Conservation (phyloP, 495 filamentous ascomycete genomes). For the Symbiotaphrina buchneri region DNA sequence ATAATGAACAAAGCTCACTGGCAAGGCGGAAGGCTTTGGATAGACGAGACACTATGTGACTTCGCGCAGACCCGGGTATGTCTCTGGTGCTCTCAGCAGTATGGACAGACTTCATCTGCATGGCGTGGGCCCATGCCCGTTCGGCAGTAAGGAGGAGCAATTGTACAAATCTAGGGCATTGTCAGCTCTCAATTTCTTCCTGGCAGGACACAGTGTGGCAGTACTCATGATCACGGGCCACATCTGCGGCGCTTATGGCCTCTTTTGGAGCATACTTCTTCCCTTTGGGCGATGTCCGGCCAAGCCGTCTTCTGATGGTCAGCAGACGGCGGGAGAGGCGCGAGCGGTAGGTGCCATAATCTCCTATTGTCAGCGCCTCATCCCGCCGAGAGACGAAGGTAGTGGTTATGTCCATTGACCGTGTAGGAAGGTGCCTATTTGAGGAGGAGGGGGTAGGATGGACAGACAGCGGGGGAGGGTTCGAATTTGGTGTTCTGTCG, state of each 20-base stretch:
- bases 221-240: conserved; percentile 55
- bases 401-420: conserved; percentile 88
- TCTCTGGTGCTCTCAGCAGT: conserved; percentile 50
- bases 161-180: conserved; percentile 39
- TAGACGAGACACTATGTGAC: conserved; percentile 72
- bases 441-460: too few species aligned
- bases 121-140: conserved; percentile 88
- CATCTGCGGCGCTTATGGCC: conserved; percentile 51
- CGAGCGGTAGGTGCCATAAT: conserved; percentile 66
- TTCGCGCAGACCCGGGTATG: conserved; percentile 54
- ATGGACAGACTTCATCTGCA: conserved; percentile 76
- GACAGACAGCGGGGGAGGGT: too few species aligned
- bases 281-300: conserved; percentile 57
- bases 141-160: conserved; percentile 70
- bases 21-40: conserved; percentile 56
- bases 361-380: conserved; percentile 62
- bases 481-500: too few species aligned
- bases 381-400: conserved; percentile 59
- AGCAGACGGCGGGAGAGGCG: conserved; percentile 66
- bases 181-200: neutral
- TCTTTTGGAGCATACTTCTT: conserved; percentile 60
- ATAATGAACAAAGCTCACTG: conserved; percentile 36
- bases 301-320: conserved; percentile 64
- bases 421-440: too few species aligned
- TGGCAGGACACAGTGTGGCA: conserved; percentile 8